Conservation (phyloP, 2,329 filamentous ascomycete genomes). For the Camillea tinctor region DNA sequence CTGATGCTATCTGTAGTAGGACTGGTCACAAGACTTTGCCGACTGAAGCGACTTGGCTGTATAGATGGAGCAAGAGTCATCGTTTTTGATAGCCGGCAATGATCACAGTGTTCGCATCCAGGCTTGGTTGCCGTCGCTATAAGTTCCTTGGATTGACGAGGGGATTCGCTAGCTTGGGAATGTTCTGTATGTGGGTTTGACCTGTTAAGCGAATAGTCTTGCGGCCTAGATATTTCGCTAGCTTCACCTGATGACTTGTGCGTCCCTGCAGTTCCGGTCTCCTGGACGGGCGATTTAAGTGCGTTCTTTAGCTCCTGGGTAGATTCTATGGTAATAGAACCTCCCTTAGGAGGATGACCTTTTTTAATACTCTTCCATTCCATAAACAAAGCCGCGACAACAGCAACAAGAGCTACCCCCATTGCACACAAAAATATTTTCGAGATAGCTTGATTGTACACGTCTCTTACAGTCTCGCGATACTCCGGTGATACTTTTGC, state of each 20-base stretch:
- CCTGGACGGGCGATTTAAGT: conserved; percentile 4
- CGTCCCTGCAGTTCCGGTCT: background rate
- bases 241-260: background rate
- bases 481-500: conserved; percentile 43
- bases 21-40: background rate
- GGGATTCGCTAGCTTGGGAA: background rate
- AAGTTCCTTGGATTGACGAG: background rate
- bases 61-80: conserved; percentile 8
- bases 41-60: conserved; percentile 1
- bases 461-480: conserved; percentile 47
- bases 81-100: conserved; percentile 19
- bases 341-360: conserved; percentile 13
- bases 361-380: conserved; percentile 62
- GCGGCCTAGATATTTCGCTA: background rate
- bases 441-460: conserved; percentile 56
- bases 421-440: conserved; percentile 56
- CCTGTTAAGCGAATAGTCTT: conserved; percentile 3
- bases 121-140: background rate
- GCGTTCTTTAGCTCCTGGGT: background rate
- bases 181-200: conserved; percentile 1
- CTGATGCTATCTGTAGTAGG: conserved; percentile 5
- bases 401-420: conserved; percentile 47
- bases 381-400: conserved; percentile 51
- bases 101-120: conserved; percentile 22
- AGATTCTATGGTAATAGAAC: conserved; percentile 3